Percentiles rank a stretch among this genome's conserved stretches.
Evolutionary conservation across 148 eudicot genomes (phyloP).

Genomic region (Beta vulgaris): DNA sequence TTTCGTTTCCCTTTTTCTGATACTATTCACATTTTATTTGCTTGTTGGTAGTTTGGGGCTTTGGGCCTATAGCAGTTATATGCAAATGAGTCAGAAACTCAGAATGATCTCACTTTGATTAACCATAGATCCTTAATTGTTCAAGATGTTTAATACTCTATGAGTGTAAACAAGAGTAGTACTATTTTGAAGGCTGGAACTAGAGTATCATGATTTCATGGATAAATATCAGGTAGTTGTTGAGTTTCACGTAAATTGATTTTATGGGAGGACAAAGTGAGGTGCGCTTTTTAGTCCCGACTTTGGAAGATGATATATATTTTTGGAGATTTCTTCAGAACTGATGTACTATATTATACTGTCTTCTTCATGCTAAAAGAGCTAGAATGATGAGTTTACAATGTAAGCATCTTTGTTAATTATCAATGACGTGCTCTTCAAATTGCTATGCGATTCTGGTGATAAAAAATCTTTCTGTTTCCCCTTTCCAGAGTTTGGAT

Average conservation of each 20-base stretch:
- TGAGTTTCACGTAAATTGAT: too few relatives aligned
- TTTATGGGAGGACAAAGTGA: not conserved
- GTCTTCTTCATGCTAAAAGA: not conserved
- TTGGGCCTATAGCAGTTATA: not conserved
- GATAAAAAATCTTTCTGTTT: not conserved
- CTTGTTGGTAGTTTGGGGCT: too few relatives aligned
- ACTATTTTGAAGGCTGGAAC: too few relatives aligned
- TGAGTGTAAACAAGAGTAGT: too few relatives aligned
- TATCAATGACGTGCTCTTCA: not conserved
- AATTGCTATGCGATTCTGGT: not conserved
- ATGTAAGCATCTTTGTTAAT: not conserved
- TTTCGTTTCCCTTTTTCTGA: not conserved
- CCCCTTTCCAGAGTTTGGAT: conserved; percentile 58
- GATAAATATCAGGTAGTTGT: too few relatives aligned
- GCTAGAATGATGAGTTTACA: not conserved
- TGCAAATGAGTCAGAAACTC: not conserved
- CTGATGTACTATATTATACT: not conserved
- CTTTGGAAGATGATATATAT: not conserved
- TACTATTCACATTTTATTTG: not conserved
- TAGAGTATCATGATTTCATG: too few relatives aligned
- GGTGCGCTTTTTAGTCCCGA: not conserved
- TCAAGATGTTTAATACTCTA: too few relatives aligned
- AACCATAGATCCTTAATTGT: too few relatives aligned
- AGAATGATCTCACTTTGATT: too few relatives aligned
- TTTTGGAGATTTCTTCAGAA: not conserved